Evolutionary conservation across 208 protist genomes (phyloP), one percentile per base, ranked within the genome.

Genomic region (Crithidia acanthocephali): DNA sequence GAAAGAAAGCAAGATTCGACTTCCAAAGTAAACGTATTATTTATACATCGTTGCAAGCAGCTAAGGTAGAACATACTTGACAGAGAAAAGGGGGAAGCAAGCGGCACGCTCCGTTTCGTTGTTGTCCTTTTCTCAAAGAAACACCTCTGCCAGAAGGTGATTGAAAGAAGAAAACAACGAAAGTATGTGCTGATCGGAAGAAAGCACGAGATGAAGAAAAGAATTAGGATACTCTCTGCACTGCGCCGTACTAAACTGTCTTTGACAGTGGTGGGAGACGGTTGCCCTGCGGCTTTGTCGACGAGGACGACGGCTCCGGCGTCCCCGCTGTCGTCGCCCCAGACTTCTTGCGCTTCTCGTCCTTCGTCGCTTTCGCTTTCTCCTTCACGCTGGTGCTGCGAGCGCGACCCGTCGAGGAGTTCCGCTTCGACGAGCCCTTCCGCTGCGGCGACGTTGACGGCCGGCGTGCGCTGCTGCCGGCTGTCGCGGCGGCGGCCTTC

Each of bases 101-200:
- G 13, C 11, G 33, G 10, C 30, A 51, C 37, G 37, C 45, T 18
- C 23, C 53, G 22, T 23, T 16, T 6, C 27, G 13, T 42, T 37
- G 60, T 27, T 40, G 11, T 40, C 11, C 35, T 40, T 5, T 13
- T 40, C 8, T 40, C 35, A 11, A 5, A 11, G 8, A 11, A 40
- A 33, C 63, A 59, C 63, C 72, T 60, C 72, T 76, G 72, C 72
- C 72, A 76, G 72, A 76, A 76, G 72, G 64, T 66, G 63, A 22
- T 20, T 18, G 18, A 4, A 22, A 13, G 18, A 48, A 48, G 44
- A n/a, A 4, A n/a, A 48, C 6, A 15, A 48, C 5, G 44, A 42
- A 45, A 60, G 1, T 20, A 25, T 45, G 23, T 51, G 2, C 33
- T n/a, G 1, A 2, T 33, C 0, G 1, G 30, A 18, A 50, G 22